Base-by-base conservation (phyloP, 2,329 filamentous ascomycete species). In the Xylariaceae sp. region DNA sequence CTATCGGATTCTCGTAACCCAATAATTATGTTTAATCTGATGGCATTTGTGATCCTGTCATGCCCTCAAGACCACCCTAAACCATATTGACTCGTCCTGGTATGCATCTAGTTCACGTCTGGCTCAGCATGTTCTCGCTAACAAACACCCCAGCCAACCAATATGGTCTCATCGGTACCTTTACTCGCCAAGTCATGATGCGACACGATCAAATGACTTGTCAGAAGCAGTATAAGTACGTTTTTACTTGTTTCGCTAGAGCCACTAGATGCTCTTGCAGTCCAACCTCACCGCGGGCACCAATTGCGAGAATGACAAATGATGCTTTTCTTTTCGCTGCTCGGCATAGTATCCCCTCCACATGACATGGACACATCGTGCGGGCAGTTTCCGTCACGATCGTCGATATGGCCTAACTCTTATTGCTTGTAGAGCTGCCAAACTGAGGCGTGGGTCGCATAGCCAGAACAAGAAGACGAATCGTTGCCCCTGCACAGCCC, bases 291-390 rank as follows among this genome's bases (percentile, higher is more conserved):
- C 21, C 21, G 27, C 10, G 27, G 21, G 24, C 21, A 33, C 11
- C n/a, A n/a, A 32, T 30, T 23, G 24, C 23, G 23, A n/a, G 13
- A 26, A 51, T 57, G 51, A 55, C 51, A 55, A 55, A 55, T 58
- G 33, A 35, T 32, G 26, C 7, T 6, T 32, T 24, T 36, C 27
- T 26, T 37, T 13, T 29, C 23, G 13, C 13, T 37, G 10, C 36
- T 44, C 27, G 11, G 24, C 55, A 46, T 33, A 39, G 32, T 45
- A 20, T 29, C 20, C 24, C 37, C 23, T 44, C 40, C 24, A 30
- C 29, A 24, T 27, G 24, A 9, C 3, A 40, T 32, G n/a, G 11
- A 3, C 11, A 27, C 37, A 5, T 10, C 11, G 8, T n/a, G n/a
- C n/a, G n/a, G 42, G 15, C 18, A n/a, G 13, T 15, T 16, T 50